Base-by-base conservation (phyloP, 2,329 filamentous ascomycete genomes). In the Drechslera avenae region DNA sequence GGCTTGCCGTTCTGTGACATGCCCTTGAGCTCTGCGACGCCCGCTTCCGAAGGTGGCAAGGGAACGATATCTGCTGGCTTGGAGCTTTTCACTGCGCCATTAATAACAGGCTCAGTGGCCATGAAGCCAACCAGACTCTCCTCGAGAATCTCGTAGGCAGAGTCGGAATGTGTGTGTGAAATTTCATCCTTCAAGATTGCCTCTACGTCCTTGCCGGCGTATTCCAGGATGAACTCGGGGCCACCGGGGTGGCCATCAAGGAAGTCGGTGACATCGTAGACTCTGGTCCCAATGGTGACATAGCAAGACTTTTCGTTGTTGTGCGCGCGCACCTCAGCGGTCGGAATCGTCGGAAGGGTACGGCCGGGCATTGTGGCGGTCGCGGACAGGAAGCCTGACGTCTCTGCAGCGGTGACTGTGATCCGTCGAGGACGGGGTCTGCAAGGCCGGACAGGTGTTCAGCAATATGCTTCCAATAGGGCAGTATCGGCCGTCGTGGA, bases 181-280 rank as follows among this genome's bases (percentile, higher is more conserved):
- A 83, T 77, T 54, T 86, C 81, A 68, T 99, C 92, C 69, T 88
- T 86, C 75, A 99, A 80, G 52, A 97, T 95, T 3, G 86, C 81
- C 58, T 84, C 82, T 50, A 97, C 81, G 74, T 99, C 94, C 73
- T 91, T 90, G 60, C 93, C 93, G 26, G 83, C 94, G 73, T 94
- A 96, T 45, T 96, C 89, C 57, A 97, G 79, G 55, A 99, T 87
- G 63, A 97, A 79, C 56, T 96, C 90, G 64, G 86, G 85, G 51
- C 94, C 94, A 62, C 94, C 94, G 18, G 94, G 94, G 72, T 99
- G 94, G 61, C 91, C 87, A 44, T 91, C 85, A 54, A 97, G 75
- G 69, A 99, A 99, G 48, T 90, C 85, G 52, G 94, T 97, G 58
- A 99, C 83, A 79, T 99, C 93, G 81, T 91, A 99, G 63, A 99